A percentile compares a stretch with the other conserved stretches of the same genome.
These are phyloP conservation scores for Tylopilus subfusipes DNA, from an alignment of 768 basidiomycete genomes.

Conservation along the genomic window DNA sequence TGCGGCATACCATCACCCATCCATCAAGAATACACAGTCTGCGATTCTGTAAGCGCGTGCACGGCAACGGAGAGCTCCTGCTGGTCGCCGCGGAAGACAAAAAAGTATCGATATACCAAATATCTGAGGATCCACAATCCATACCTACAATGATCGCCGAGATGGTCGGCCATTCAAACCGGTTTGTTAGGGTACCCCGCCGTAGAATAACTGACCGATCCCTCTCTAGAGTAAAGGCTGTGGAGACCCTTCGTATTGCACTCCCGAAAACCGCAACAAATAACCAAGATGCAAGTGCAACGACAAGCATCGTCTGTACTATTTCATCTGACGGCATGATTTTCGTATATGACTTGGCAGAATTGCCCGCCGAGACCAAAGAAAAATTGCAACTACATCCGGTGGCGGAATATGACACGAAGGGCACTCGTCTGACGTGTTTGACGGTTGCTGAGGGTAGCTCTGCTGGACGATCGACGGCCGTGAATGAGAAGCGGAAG, in stretches of 20 bases:
- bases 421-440: slow-evolving; percentile 83
- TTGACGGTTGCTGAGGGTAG: slow-evolving; percentile 54
- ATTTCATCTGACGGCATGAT: slow-evolving; percentile 90
- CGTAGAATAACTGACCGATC: neutral
- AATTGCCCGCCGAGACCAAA: slow-evolving; percentile 36
- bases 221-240: slow-evolving; percentile 67
- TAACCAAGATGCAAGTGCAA: slow-evolving; percentile 22
- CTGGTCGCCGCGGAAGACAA: slow-evolving; percentile 90
- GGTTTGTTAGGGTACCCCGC: slow-evolving; percentile 43
- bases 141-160: slow-evolving; percentile 62
- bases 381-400: slow-evolving; percentile 44
- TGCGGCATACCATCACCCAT: slow-evolving; percentile 70
- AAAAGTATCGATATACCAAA: slow-evolving; percentile 73
- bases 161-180: slow-evolving; percentile 79
- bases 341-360: slow-evolving; percentile 67
- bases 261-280: slow-evolving; percentile 38
- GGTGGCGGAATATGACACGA: slow-evolving; percentile 72
- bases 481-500: slow-evolving; percentile 36
- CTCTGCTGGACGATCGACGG: slow-evolving; percentile 11
- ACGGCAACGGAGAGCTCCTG: slow-evolving; percentile 61
- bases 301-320: slow-evolving; percentile 67
- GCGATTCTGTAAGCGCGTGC: slow-evolving; percentile 63
- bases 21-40: slow-evolving; percentile 83
- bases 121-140: slow-evolving; percentile 43
- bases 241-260: slow-evolving; percentile 62